A percentile compares a stretch with the other conserved stretches of the same genome.
These are phyloP conservation scores for Colletotrichum horii DNA, from an alignment of 2,329 filamentous ascomycete species.

Conservation along the genomic window DNA sequence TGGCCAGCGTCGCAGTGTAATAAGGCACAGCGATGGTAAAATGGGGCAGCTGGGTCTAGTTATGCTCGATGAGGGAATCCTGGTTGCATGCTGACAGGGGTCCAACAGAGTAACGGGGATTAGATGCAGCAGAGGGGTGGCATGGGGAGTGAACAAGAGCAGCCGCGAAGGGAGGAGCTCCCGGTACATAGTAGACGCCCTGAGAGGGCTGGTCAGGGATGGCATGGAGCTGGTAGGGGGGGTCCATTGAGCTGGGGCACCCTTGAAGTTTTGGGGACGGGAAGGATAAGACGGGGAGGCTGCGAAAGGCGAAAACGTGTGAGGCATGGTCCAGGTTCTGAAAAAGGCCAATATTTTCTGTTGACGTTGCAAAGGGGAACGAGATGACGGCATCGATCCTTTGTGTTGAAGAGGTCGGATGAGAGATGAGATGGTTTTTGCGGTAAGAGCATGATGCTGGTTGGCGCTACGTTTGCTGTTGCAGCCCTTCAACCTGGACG, in stretches of 20 bases:
- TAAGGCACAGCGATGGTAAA: constrained; percentile 20
- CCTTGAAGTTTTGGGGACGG: constrained; percentile 17
- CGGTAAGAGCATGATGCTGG: background rate
- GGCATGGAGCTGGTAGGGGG: background rate
- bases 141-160: constrained; percentile 3
- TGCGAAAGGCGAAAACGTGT: constrained; percentile 21
- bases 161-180: constrained; percentile 10
- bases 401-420: background rate
- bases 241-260: background rate
- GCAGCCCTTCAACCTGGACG: background rate
- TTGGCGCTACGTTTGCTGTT: background rate
- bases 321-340: constrained; percentile 20
- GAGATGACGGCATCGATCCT: constrained; percentile 6
- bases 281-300: constrained; percentile 23
- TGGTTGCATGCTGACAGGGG: constrained; percentile 17
- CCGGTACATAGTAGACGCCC: constrained; percentile 1
- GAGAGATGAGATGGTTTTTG: background rate
- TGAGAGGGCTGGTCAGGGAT: constrained; percentile 15
- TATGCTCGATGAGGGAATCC: constrained; percentile 22
- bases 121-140: constrained; percentile 9
- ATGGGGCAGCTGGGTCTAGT: constrained; percentile 12
- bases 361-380: background rate
- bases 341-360: background rate
- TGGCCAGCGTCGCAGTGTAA: constrained; percentile 12
- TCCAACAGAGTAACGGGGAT: background rate